Percentiles rank a stretch among this genome's conserved stretches.
Evolutionary conservation across 83 land plant species (phyloP).

Genomic region (Thuja plicata): DNA sequence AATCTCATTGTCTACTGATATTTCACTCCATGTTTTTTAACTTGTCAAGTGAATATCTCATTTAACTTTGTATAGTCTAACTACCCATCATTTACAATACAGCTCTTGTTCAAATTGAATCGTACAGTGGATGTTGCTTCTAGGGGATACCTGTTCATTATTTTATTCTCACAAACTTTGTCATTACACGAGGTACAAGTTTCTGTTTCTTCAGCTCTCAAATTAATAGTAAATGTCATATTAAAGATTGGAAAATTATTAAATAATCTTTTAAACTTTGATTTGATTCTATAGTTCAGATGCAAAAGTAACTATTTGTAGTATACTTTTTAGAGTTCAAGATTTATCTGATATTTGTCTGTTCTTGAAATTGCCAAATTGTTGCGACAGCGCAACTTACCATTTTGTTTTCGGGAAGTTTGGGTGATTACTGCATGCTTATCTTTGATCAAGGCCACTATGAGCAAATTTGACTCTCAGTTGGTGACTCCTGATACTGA

Average conservation of each 20-base stretch:
- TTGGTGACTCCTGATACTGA: conserved; percentile 60
- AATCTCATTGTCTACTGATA: background rate
- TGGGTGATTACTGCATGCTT: conserved; percentile 95
- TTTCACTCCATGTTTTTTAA: background rate
- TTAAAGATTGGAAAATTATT: conserved; percentile 7
- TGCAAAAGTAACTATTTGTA: background rate
- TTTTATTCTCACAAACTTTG: conserved; percentile 80
- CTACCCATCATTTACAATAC: conserved; percentile 30
- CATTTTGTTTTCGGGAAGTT: conserved; percentile 93
- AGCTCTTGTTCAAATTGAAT: conserved; percentile 82
- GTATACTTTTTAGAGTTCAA: background rate
- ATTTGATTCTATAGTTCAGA: background rate
- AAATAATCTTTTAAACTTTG: conserved; percentile 4
- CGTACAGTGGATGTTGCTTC: conserved; percentile 91
- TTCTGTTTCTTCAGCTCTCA: background rate
- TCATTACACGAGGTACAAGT: conserved; percentile 62
- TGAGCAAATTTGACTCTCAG: conserved; percentile 47
- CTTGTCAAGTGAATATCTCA: background rate
- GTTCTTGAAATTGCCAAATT: conserved; percentile 16
- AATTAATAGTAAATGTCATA: conserved; percentile 16
- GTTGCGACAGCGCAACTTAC: conserved; percentile 60
- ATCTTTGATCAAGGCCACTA: conserved; percentile 65
- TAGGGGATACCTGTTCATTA: conserved; percentile 86
- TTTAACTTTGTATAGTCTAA: background rate
- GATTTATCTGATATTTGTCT: background rate